Evolutionary conservation across 129 eudicot species (phyloP), one percentile per base, ranked within the genome.

Genomic region (Tagetes patula): DNA sequence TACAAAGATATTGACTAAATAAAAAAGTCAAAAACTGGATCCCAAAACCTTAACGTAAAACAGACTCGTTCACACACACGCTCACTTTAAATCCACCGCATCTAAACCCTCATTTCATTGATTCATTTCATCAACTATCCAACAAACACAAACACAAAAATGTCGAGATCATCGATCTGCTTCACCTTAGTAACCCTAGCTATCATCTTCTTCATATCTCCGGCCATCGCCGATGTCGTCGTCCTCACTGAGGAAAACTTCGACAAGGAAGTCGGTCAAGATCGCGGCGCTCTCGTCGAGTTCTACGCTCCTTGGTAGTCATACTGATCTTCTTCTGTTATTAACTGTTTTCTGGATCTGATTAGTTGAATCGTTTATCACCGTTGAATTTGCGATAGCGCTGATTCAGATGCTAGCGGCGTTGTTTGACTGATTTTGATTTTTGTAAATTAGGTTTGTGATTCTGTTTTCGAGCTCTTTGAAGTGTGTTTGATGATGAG

Each of bases 231-330:
- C 32, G 97, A 90, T 30, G 99, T 95, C 42, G 85, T 90, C 8
- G 91, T 94, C 30, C 69, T 95, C 71, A 95, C 97, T 0, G 87
- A 90, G 61, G 99, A 95, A 3, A 95, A 86, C 82, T 95, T 95
- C 76, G 96, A 95, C 72, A 83, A 90, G 53, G 96, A 95, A 70
- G 89, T 95, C 77, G 99, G 99, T 71, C 88, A 82, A 72, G 97
- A 90, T 90, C 96, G 97, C 39, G 94, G 79, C 70, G 94, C 97
- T 74, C 99, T 95, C 69, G 97, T 95, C n/a, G 99, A 95, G 70
- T 95, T 95, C 86, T 95, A 95, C 76, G 99, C 99, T 75, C 99
- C 99, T 77, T 95, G 99, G 99, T 95, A 79, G 56, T 40, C 64
- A 0, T 40, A 8, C 27, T 70, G 31, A 49, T 78, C 31, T 71